Evolutionary conservation across 371 early-diverging fungal genomes (phyloP).

Genomic region (Basidiobolus meristosporus): DNA sequence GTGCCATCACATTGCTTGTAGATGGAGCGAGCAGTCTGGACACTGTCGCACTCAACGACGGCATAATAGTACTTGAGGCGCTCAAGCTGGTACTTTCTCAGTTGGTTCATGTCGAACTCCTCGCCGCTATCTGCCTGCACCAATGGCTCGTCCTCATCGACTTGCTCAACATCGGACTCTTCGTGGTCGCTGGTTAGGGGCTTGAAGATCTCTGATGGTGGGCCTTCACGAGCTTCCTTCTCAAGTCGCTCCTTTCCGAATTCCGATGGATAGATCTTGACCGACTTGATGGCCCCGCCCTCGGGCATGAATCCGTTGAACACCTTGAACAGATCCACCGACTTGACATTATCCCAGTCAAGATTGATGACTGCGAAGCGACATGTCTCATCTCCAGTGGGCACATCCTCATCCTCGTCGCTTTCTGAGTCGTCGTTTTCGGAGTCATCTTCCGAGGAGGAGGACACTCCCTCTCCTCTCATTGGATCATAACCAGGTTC

Average conservation of each 20-base stretch:
- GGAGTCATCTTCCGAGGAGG: constrained; percentile 33
- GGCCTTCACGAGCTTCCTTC: constrained; percentile 54
- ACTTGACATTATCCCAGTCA: constrained; percentile 78
- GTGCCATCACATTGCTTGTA: constrained; percentile 77
- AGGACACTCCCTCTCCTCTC: constrained; percentile 61
- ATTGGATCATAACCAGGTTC: constrained; percentile 43
- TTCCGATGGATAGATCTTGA: constrained; percentile 83
- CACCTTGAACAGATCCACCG: constrained; percentile 72
- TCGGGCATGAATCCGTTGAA: constrained; percentile 72
- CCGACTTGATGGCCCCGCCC: constrained; percentile 46
- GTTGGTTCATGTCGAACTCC: constrained; percentile 66
- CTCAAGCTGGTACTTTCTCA: constrained; percentile 88
- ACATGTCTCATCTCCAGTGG: constrained; percentile 65
- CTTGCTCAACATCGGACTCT: constrained; percentile 13
- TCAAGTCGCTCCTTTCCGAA: constrained; percentile 86
- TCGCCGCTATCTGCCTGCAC: constrained; percentile 28
- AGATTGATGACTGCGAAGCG: constrained; percentile 87
- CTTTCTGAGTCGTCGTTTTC: constrained; percentile 25
- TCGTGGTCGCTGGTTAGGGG: constrained; percentile 5
- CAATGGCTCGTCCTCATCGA: constrained; percentile 19
- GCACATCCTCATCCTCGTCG: constrained; percentile 26
- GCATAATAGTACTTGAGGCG: constrained; percentile 89
- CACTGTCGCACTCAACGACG: constrained; percentile 79
- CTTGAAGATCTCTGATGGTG: constrained; percentile 61
- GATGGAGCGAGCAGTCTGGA: constrained; percentile 64